Evolutionary conservation across 345 rosid species (phyloP), one percentile per base, ranked within the genome.

Genomic region (Eucalyptus guilfoylei): DNA sequence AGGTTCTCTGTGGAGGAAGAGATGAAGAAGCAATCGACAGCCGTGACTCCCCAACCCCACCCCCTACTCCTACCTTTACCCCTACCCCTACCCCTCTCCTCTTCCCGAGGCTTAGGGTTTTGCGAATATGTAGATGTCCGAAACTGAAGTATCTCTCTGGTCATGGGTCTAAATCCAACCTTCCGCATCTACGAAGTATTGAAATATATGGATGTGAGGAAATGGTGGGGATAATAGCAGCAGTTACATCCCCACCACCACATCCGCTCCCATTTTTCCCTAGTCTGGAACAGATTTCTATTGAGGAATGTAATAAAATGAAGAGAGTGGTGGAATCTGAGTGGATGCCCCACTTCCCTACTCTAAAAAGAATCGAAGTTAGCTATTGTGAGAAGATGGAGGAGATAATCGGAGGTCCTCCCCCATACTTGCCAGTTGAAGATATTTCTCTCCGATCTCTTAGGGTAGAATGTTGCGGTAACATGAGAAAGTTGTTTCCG

Each of bases 381-480:
- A 15, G 2, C 1, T 0, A 2, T 0, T 55, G 62, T 24, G 14
- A 10, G 30, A 24, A 26, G 14, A 58, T 58, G 64, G 64, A 58
- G 64, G 64, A 58, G 30, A 58, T 24, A 58, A 24, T 58, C 7
- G n/a, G n/a, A 58, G 64, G 64, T 58, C 64, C n/a, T 58, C 14
- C 14, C 2, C 14, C n/a, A 10, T 24, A 11, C n/a, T 2, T 1
- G 15, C n/a, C 1, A 0, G 15, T 0, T 60, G 32, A 58, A 11
- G 0, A 11, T 2, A 58, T 58, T 58, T 58, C 64, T 58, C 64
- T 58, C 6, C 0, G 26, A 58, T 58, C n/a, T 26, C n/a, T 58
- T 26, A 0, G 0, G 1, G 64, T 11, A 58, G 0, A 0, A 0
- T 0, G 0, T 10, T 26, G n/a, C 2, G 0, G 2, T 1, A 26